Evolutionary conservation across 371 early-diverging fungal species (phyloP), one percentile per base, ranked within the genome.

Genomic region (Mucor plumbeus): DNA sequence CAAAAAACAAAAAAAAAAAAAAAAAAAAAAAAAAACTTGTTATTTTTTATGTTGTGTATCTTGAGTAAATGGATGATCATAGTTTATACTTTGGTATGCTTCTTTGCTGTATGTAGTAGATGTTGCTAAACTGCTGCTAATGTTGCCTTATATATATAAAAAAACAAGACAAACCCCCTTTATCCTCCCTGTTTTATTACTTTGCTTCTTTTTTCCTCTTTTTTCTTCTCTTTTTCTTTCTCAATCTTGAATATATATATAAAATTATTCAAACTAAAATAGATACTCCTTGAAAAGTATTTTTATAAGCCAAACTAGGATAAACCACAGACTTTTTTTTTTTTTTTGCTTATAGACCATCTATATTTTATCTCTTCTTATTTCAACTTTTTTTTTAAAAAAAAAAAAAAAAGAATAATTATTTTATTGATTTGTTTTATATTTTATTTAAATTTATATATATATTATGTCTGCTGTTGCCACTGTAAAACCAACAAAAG

Each of bases 401-500:
- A 1, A 26, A 26, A 26, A 26, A 26, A 1, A 26, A 26, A 3
- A 26, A 26, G 26, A 26, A 44, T 7, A 17, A 44, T 43, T n/a
- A 6, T 44, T 17, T 8, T 44, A 17, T 17, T 17, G 44, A 41
- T 48, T 61, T 48, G n/a, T 13, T 61, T 48, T 34, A 17, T 11
- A 26, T 34, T 31, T 55, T 31, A 5, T 31, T 50, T 35, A 47
- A 50, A 48, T 17, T 34, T 48, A 48, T 14, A 34, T 48, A 38
- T 15, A 50, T 36, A 15, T 53, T 14, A 19, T 38, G 50, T 50
- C 50, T 50, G 50, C 50, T 21, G 50, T 62, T 15, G 36, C 61
- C 17, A 21, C 63, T 31, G 57, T 39, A 35, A 64, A 65, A 38
- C 33, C 72, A 35, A 72, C 11, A 17, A 50, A 72, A 48, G 63